phyloP scores from a whole-genome alignment of 352 stramenopile species.

The Phytophthora chlamydospora region DNA sequence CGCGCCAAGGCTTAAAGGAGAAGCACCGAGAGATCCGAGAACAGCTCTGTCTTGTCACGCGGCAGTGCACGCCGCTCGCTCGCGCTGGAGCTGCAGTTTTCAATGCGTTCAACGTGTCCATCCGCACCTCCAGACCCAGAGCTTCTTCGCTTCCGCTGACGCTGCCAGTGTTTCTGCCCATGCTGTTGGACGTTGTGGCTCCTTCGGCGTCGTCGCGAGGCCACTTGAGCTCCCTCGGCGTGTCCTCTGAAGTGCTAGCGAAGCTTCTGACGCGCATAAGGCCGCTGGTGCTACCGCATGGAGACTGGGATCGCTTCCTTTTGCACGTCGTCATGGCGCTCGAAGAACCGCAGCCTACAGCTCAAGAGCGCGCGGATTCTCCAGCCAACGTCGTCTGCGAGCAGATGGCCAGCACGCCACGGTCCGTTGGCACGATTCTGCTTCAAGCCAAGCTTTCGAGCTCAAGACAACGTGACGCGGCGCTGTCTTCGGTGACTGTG shows the following conservation, averaged over 20 bases:
- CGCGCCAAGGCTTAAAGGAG: conserved; percentile 23
- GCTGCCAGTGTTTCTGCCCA: conserved; percentile 41
- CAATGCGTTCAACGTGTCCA: conserved; percentile 44
- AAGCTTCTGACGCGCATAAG: conserved; percentile 21
- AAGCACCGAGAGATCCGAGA: conserved; percentile 19
- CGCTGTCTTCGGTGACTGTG: neutral
- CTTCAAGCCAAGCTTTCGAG: conserved; percentile 24
- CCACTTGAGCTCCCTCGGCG: conserved; percentile 6
- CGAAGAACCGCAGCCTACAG: conserved; percentile 14
- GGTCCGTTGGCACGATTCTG: conserved; percentile 25
- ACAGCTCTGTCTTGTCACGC: conserved; percentile 22
- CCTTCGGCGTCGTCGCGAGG: conserved; percentile 7
- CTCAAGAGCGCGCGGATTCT: neutral
- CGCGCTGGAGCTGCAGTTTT: conserved; percentile 46
- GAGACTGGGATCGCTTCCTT: conserved; percentile 39
- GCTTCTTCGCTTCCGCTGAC: conserved; percentile 30
- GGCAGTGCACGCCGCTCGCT: conserved; percentile 19
- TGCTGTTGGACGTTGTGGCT: conserved; percentile 30
- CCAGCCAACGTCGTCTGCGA: neutral
- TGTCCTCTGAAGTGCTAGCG: conserved; percentile 15
- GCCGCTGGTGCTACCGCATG: conserved; percentile 23
- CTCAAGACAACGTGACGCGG: neutral
- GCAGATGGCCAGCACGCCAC: neutral
- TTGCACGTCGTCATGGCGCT: conserved; percentile 23
- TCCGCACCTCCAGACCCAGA: neutral